Conservation (phyloP, 768 basidiomycete genomes). For the Russula emetica region DNA sequence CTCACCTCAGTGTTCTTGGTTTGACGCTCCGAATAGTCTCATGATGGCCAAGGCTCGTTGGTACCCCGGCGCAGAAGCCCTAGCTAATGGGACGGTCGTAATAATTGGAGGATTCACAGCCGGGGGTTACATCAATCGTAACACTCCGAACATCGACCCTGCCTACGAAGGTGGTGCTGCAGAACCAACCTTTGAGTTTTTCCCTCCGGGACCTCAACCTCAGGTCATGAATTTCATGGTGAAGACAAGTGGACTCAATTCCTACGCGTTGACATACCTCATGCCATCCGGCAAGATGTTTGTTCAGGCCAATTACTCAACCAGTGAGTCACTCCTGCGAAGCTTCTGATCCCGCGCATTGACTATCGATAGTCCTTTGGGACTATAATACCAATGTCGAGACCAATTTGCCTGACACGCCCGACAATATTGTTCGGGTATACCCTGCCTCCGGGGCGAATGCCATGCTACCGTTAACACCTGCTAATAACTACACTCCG, state of each 20-base stretch:
- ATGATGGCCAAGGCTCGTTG: constrained; percentile 67
- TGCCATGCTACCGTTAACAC: constrained; percentile 88
- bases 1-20: constrained; percentile 61
- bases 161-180: constrained; percentile 59
- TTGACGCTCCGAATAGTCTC: constrained; percentile 57
- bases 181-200: constrained; percentile 82
- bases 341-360: constrained; percentile 16
- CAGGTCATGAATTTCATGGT: constrained; percentile 62
- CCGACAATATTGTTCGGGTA: constrained; percentile 65
- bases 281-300: constrained; percentile 75
- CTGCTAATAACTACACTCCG: constrained; percentile 79
- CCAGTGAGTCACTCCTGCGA: constrained; percentile 46
- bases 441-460: constrained; percentile 87
- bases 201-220: constrained; percentile 51
- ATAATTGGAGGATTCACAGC: constrained; percentile 78
- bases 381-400: constrained; percentile 48
- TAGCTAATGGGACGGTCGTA: constrained; percentile 70
- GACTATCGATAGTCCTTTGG: constrained; percentile 41
- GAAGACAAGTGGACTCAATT: constrained; percentile 69
- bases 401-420: constrained; percentile 45
- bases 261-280: constrained; percentile 70
- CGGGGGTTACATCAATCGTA: constrained; percentile 76
- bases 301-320: constrained; percentile 34
- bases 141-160: constrained; percentile 66
- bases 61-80: constrained; percentile 72